Evolutionary conservation across 805 yeast genomes (phyloP).

Genomic region (Suhomyces vadensis): DNA sequence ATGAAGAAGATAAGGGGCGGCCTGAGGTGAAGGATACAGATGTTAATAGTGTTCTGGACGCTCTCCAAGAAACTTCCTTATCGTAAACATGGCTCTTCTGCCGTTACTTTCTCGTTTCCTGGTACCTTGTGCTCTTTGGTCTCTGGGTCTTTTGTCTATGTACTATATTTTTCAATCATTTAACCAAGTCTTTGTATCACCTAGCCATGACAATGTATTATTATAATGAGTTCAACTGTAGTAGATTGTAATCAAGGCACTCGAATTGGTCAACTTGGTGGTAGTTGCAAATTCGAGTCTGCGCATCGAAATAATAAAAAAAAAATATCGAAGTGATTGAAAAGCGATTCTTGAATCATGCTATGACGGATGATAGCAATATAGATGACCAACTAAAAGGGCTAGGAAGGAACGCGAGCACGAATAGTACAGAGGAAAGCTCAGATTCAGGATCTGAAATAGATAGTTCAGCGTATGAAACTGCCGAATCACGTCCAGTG

Average conservation of each 20-base stretch:
- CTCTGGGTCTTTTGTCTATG: no score
- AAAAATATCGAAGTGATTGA: background rate
- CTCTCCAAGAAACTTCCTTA: background rate
- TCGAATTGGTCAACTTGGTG: background rate
- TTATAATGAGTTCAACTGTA: background rate
- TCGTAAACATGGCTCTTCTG: background rate
- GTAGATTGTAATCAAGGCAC: background rate
- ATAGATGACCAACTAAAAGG: conserved; percentile 2
- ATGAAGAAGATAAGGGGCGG: conserved; percentile 16
- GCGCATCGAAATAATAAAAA: background rate
- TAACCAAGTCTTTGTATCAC: background rate
- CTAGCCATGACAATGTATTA: conserved; percentile 2
- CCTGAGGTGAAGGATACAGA: background rate
- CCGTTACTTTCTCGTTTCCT: background rate
- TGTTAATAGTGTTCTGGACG: background rate
- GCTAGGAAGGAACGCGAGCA: background rate
- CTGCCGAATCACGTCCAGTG: background rate
- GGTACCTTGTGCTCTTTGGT: no score
- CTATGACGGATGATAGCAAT: conserved; percentile 9
- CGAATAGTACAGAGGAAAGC: background rate
- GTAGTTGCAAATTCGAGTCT: background rate
- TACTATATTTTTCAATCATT: background rate
- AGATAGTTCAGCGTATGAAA: conserved; percentile 2
- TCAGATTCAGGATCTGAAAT: background rate
- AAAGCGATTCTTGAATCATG: background rate